These are phyloP conservation scores for Paramecium sexaurelia DNA, from an alignment of 73 alveolate species.

Conservation along the genomic window DNA sequence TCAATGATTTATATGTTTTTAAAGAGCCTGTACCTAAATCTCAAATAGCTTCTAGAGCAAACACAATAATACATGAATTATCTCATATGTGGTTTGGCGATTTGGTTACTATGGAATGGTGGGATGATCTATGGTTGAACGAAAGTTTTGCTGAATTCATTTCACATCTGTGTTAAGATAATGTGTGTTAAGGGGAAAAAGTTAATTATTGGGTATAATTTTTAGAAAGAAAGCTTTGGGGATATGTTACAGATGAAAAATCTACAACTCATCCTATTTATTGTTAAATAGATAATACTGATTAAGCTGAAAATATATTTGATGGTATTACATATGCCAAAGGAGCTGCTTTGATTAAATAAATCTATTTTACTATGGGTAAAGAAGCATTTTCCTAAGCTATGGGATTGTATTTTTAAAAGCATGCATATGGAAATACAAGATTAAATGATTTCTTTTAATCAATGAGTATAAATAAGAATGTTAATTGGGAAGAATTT, in stretches of 20 bases:
- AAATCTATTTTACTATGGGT: slow-evolving; percentile 90
- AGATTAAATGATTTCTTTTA: slow-evolving; percentile 82
- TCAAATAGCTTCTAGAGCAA: slow-evolving; percentile 77
- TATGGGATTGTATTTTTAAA: slow-evolving; percentile 83
- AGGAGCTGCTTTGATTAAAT: slow-evolving; percentile 95
- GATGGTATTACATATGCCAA: slow-evolving; percentile 97
- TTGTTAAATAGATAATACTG: slow-evolving; percentile 77
- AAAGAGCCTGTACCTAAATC: slow-evolving; percentile 84
- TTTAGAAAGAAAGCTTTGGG: slow-evolving; percentile 66
- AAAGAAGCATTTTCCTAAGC: slow-evolving; percentile 85
- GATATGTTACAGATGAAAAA: slow-evolving; percentile 66
- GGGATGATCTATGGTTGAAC: slow-evolving; percentile 99
- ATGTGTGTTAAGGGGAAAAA: slow-evolving; percentile 20
- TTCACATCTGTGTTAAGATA: slow-evolving; percentile 68
- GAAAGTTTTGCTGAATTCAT: slow-evolving; percentile 95
- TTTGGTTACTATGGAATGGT: slow-evolving; percentile 98
- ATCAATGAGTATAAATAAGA: slow-evolving; percentile 57
- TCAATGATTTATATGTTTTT: slow-evolving; percentile 87
- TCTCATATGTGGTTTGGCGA: slow-evolving; percentile 99
- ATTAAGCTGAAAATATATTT: slow-evolving; percentile 86
- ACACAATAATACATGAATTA: slow-evolving; percentile 92
- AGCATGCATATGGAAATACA: slow-evolving; percentile 89
- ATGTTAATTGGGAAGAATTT: slow-evolving; percentile 53
- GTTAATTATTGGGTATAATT: slow-evolving; percentile 57
- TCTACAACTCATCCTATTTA: slow-evolving; percentile 86